phyloP scores from a whole-genome alignment of 345 rosid genomes.

The Ailanthus altissimus region DNA sequence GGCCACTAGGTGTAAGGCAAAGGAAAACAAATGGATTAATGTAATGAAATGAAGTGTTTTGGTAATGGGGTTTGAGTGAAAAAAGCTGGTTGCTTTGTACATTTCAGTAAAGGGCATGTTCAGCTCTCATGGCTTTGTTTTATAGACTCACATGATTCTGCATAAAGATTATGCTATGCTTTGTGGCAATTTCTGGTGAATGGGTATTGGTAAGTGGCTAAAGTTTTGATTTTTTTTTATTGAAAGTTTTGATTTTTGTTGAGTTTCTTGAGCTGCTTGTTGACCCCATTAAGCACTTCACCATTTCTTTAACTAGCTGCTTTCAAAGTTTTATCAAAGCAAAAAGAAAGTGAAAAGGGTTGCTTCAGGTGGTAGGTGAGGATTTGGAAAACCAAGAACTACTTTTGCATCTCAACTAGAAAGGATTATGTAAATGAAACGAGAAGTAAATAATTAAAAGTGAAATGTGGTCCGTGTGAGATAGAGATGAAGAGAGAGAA shows the following conservation, averaged over 20 bases:
- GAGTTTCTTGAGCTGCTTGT: neutral
- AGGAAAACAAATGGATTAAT: slow-evolving; percentile 16
- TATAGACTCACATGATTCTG: slow-evolving; percentile 27
- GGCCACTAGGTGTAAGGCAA: slow-evolving; percentile 19
- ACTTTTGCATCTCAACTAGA: neutral
- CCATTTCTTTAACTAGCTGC: slow-evolving; percentile 4
- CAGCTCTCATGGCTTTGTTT: neutral
- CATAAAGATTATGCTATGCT: neutral
- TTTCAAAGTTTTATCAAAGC: slow-evolving; percentile 4
- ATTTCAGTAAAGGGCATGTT: slow-evolving; percentile 1
- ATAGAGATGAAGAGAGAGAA: neutral
- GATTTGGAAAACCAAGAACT: slow-evolving; percentile 14
- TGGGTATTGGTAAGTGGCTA: neutral
- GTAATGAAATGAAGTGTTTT: neutral
- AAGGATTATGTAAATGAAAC: neutral
- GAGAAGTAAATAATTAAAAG: neutral
- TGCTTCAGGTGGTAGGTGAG: slow-evolving; percentile 26
- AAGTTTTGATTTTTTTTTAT: neutral
- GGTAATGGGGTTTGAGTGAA: neutral
- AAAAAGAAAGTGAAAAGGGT: slow-evolving; percentile 9
- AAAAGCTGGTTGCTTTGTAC: slow-evolving; percentile 10
- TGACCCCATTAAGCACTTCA: slow-evolving; percentile 11
- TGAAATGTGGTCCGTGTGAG: neutral
- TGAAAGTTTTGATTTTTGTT: slow-evolving; percentile 5
- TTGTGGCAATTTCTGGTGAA: neutral